These are phyloP conservation scores for Fomitopsis palustris DNA, from an alignment of 1,284 basidiomycete genomes.

Conservation along the genomic window DNA sequence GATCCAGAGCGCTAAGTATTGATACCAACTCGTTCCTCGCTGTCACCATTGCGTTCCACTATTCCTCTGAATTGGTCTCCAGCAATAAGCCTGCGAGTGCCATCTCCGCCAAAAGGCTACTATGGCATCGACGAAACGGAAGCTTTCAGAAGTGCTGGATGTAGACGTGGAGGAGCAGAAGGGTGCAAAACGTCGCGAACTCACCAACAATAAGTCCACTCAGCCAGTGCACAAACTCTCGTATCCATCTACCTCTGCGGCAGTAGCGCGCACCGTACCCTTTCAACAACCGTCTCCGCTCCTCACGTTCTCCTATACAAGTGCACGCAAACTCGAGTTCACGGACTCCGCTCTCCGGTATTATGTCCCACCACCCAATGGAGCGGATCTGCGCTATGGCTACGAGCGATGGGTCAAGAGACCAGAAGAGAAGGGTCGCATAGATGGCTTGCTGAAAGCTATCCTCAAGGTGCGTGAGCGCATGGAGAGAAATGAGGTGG, in stretches of 20 bases:
- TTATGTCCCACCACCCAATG: constrained; percentile 58
- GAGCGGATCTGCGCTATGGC: constrained; percentile 59
- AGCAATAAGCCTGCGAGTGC: no score
- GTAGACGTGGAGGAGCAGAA: background rate
- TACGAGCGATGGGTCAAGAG: constrained; percentile 69
- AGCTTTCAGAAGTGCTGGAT: background rate
- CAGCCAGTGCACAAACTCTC: constrained; percentile 9
- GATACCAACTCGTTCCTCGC: no score
- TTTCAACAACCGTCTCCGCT: constrained; percentile 45
- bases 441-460: constrained; percentile 65
- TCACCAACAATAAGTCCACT: background rate
- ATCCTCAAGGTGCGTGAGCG: constrained; percentile 38
- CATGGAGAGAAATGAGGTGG: constrained; percentile 28
- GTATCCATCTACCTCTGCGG: constrained; percentile 24
- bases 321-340: constrained; percentile 51
- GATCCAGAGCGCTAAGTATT: no score
- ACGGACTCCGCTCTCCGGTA: constrained; percentile 66
- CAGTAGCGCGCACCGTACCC: constrained; percentile 20
- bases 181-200: background rate
- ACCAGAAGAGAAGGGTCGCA: constrained; percentile 58
- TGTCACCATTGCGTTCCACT: no score
- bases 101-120: background rate
- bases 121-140: constrained; percentile 1
- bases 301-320: constrained; percentile 47
- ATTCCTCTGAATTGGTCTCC: no score